phyloP scores from a whole-genome alignment of 306 rosid species.

The barrel medic (Medicago truncatula) region DNA sequence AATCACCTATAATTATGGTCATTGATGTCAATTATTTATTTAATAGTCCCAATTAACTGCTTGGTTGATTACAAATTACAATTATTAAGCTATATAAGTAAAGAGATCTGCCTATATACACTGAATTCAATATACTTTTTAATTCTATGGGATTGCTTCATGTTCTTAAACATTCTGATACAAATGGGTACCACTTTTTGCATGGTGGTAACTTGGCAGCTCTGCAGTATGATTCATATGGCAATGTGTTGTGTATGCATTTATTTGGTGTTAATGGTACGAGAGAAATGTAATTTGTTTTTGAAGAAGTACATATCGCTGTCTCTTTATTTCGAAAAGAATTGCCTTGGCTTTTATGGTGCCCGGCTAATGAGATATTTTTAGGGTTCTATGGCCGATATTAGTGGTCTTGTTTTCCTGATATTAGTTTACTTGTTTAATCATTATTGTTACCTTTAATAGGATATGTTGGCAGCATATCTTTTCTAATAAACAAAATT shows the following conservation, averaged over 20 bases:
- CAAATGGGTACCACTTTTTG: slow-evolving; percentile 23
- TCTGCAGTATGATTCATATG: slow-evolving; percentile 14
- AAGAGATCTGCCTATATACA: slow-evolving; percentile 31
- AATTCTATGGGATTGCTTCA: slow-evolving; percentile 25
- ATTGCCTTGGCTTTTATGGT: slow-evolving; percentile 6
- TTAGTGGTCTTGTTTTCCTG: slow-evolving; percentile 17
- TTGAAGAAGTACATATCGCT: not conserved
- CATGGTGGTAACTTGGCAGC: slow-evolving; percentile 10
- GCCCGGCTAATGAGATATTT: slow-evolving; percentile 16
- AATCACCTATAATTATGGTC: slow-evolving; percentile 4
- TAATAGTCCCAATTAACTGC: not conserved
- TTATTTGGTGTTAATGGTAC: slow-evolving; percentile 16
- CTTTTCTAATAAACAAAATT: slow-evolving; percentile 1
- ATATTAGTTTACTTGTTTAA: slow-evolving; percentile 22
- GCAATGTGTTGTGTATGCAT: slow-evolving; percentile 13
- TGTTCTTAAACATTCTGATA: slow-evolving; percentile 8
- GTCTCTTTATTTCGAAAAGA: slow-evolving; percentile 28
- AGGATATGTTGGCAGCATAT: slow-evolving; percentile 20
- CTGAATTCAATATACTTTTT: not conserved
- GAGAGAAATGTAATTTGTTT: slow-evolving; percentile 23
- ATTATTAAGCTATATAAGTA: slow-evolving; percentile 8
- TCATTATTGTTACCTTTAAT: slow-evolving; percentile 36
- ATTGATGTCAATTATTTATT: slow-evolving; percentile 13
- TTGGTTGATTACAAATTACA: slow-evolving; percentile 18
- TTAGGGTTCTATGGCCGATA: slow-evolving; percentile 9